These are phyloP conservation scores for Fusarium piperis DNA, from an alignment of 2,329 filamentous ascomycete species.

Conservation along the genomic window DNA sequence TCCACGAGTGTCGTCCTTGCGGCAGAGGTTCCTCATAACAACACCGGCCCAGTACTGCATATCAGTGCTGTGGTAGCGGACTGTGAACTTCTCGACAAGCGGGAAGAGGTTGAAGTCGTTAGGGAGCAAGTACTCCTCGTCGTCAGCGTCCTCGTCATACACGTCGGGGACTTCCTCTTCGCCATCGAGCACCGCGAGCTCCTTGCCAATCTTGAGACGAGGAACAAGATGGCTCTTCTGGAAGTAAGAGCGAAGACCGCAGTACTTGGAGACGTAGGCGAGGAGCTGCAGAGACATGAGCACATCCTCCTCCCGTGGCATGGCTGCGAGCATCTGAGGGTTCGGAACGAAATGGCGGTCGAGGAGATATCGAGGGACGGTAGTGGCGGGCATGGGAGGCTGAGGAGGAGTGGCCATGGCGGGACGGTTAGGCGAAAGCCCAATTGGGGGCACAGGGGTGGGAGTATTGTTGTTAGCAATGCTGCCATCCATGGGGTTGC, in stretches of 20 bases:
- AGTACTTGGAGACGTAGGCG: constrained; percentile 98
- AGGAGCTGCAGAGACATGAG: constrained; percentile 97
- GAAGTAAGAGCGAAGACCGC: constrained; percentile 94
- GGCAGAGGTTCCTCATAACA: constrained; percentile 97
- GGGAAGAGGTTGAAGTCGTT: constrained; percentile 99
- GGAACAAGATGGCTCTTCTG: constrained; percentile 95
- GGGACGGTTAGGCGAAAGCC: constrained; percentile 78
- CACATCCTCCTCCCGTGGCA: constrained; percentile 97
- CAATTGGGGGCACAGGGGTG: constrained; percentile 71
- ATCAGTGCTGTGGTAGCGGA: constrained; percentile 91
- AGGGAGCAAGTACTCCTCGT: constrained; percentile 88
- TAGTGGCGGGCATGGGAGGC: constrained; percentile 75
- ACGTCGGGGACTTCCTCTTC: constrained; percentile 60
- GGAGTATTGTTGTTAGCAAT: constrained; percentile 78
- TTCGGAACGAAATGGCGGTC: constrained; percentile 76
- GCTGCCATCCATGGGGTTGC: constrained; percentile 84
- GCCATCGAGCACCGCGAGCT: constrained; percentile 82
- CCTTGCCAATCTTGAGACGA: constrained; percentile 86
- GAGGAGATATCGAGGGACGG: constrained; percentile 81
- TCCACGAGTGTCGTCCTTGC: constrained; percentile 93
- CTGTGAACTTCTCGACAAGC: constrained; percentile 97
- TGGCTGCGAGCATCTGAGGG: constrained; percentile 82
- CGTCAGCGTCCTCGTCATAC: constrained; percentile 66
- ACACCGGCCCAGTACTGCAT: constrained; percentile 99
- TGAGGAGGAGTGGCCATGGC: constrained; percentile 77